These are phyloP conservation scores for Fusarium napiforme DNA, from an alignment of 2,329 filamentous ascomycete genomes.

Conservation along the genomic window DNA sequence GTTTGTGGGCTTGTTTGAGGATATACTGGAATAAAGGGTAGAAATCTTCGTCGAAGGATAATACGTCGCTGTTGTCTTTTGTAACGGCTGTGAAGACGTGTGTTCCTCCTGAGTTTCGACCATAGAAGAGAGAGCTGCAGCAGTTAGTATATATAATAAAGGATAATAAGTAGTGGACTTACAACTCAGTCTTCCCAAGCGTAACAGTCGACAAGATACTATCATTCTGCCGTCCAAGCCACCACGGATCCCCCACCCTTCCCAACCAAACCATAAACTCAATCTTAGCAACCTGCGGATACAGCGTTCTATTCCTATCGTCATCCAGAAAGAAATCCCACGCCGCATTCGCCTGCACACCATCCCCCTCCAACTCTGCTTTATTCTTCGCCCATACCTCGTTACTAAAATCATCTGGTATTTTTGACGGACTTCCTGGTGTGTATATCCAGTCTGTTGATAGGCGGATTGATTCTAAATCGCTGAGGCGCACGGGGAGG, in stretches of 20 bases:
- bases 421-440: constrained; percentile 3
- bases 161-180: not conserved
- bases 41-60: constrained; percentile 40
- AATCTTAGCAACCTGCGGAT: constrained; percentile 35
- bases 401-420: constrained; percentile 21
- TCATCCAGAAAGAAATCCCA: constrained; percentile 45
- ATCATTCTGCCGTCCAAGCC: constrained; percentile 36
- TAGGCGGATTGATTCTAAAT: constrained; percentile 32
- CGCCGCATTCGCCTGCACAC: constrained; percentile 36
- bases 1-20: constrained; percentile 28
- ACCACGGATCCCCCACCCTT: constrained; percentile 42
- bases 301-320: constrained; percentile 36
- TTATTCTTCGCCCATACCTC: constrained; percentile 33
- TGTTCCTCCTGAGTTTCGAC: constrained; percentile 35
- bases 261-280: constrained; percentile 45
- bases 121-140: constrained; percentile 38
- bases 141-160: not conserved
- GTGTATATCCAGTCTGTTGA: constrained; percentile 43
- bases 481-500: constrained; percentile 37
- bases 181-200: constrained; percentile 40
- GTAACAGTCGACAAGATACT: constrained; percentile 37
- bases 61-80: constrained; percentile 24
- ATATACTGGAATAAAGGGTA: constrained; percentile 42
- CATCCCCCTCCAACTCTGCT: constrained; percentile 4
- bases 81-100: constrained; percentile 42